Evolutionary conservation across 2,329 filamentous ascomycete genomes (phyloP).

Genomic region (Chaetomium strumarium): DNA sequence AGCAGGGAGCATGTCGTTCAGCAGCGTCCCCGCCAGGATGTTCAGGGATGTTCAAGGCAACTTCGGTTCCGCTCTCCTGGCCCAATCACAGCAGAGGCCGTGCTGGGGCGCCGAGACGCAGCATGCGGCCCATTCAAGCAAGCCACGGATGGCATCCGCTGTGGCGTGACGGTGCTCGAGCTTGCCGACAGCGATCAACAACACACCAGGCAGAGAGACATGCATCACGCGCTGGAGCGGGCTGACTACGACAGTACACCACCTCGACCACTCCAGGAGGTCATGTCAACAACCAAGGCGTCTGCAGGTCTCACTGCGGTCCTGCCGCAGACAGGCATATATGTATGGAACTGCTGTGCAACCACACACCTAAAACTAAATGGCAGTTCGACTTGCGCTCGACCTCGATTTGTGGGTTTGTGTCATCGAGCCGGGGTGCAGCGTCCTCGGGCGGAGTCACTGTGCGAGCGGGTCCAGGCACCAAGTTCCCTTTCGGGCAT

Average conservation of each 20-base stretch:
- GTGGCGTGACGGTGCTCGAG: constrained; percentile 8
- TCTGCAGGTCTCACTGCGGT: constrained; percentile 7
- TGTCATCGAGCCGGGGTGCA: constrained; percentile 10
- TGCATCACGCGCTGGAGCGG: not conserved
- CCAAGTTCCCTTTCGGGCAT: constrained; percentile 27
- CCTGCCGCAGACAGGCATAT: not conserved
- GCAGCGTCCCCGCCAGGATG: not conserved
- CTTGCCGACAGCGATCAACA: not conserved
- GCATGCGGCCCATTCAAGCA: constrained; percentile 6
- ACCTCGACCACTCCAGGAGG: not conserved
- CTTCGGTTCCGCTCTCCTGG: constrained; percentile 10
- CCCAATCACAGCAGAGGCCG: constrained; percentile 19
- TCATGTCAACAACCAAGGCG: not conserved
- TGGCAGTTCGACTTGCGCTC: constrained; percentile 6
- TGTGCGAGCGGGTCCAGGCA: constrained; percentile 20
- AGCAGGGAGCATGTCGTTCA: constrained; percentile 17
- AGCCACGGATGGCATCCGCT: constrained; percentile 16
- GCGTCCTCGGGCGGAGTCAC: constrained; percentile 15
- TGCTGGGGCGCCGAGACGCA: constrained; percentile 15
- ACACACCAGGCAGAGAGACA: not conserved
- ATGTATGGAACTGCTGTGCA: constrained; percentile 18
- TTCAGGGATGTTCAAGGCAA: not conserved
- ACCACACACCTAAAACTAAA: constrained; percentile 16
- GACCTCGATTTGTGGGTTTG: constrained; percentile 12
- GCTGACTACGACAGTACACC: not conserved